Base-by-base conservation (phyloP, 1,284 basidiomycete genomes). In the Rhodotorula sp. region DNA sequence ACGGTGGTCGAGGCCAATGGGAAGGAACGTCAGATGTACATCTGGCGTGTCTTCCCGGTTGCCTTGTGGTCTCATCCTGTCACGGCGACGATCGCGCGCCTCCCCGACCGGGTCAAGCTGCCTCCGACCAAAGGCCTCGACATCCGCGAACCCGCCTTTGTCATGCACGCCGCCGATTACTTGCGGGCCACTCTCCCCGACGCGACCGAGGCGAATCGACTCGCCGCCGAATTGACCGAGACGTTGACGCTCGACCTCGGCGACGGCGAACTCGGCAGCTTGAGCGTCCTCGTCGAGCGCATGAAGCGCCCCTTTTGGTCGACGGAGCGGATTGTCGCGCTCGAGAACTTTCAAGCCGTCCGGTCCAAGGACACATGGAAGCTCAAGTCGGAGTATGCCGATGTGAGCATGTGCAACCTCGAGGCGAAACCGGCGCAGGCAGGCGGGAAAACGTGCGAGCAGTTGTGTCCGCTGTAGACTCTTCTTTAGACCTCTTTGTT, bases 31-130 rank as follows among this genome's bases (percentile, higher is more conserved):
- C 59, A 63, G 59, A 38, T 28, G 19, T 70, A 72, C 68, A 34
- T 67, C 49, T 72, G 65, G 65, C 64, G 68, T 19, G 12, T 64
- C 26, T 67, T 72, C 55, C 71, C 71, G n/a, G n/a, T 62, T 55
- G 15, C 71, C n/a, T 34, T 47, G 8, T 72, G 71, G 71, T 61
- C 71, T 5, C 60, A 64, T 26, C 38, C 54, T 15, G 23, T 8
- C 16, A 14, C 6, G 26, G 67, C n/a, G 8, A 43, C 34, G n/a
- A 14, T 43, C 18, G 18, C 43, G 45, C 18, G 52, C 14, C n/a
- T 28, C 18, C n/a, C 50, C 18, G 26, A 47, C 4, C 47, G 57
- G 21, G 52, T 52, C 26, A 34, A 23, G 47, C 48, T 61, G n/a
- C 66, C 66, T 28, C 66, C 54, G 7, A 16, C 47, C 10, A 31